Base-by-base conservation (phyloP, 2,329 filamentous ascomycete species). In the Talaromyces atroroseus region DNA sequence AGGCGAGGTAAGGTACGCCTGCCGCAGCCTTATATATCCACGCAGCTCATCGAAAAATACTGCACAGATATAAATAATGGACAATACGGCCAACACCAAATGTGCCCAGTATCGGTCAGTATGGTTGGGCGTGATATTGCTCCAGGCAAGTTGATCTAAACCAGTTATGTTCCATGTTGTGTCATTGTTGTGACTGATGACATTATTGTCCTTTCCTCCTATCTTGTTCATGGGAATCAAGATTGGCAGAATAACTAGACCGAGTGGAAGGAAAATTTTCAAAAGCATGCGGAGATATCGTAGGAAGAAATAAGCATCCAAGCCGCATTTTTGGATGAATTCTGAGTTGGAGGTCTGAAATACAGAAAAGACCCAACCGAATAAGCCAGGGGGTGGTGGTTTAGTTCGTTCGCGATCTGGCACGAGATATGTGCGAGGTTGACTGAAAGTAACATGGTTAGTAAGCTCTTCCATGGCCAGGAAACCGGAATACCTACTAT, bases 231-330 rank as follows among this genome's bases (percentile, higher is more conserved):
- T 72, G 0, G 94, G 92, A 2, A 97, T 76, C 45, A 99, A 77
- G 23, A 96, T 87, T 0, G 94, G 94, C 54, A 96, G 78, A 26
- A 95, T 86, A 51, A 96, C 67, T 24, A 83, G 63, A 12, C 88
- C 85, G 56, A 96, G 84, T 1, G 94, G 91, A 40, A 95, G 76
- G 69, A 99, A 97, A 60, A 99, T 95, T 68, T 96, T 86, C 45
- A 97, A 81, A 5, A 97, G 83, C 66, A 89, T 88, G 59, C 87
- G 85, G 24, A 92, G 82, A 67, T 96, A 99, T 60, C 95, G 88
- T 1, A 99, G 80, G 71, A 99, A 99, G 77, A 97, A 96, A 75
- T 96, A 99, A 66, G 92, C 91, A 69, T 99, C 94, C 10, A 99
- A 82, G 18, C 94, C 94, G 64, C 92, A 96, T 72, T 96, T 95